Evolutionary conservation across 768 basidiomycete species (phyloP), one percentile per base, ranked within the genome.

Genomic region (Xanthoconium stramineum): DNA sequence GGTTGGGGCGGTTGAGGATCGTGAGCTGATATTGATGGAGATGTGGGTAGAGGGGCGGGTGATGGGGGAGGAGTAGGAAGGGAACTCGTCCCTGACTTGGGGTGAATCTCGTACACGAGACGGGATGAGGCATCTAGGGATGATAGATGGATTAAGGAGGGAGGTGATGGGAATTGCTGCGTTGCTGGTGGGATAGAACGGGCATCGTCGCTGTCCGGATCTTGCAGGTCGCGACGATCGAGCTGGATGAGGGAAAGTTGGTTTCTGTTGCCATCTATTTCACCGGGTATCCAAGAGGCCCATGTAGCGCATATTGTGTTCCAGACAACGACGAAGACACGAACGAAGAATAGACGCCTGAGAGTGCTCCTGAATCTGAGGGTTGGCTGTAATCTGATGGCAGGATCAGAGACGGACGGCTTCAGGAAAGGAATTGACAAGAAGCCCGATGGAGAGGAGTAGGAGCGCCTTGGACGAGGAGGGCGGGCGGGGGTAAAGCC

Each of bases 261-360:
- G 30, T 57, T 59, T 30, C 48, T 62, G 45, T 42, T 61, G 19
- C 17, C 47, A 30, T 64, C 68, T 45, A 63, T 57, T 47, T 71
- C 70, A 19, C 57, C 60, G 13, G 68, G 69, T 37, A 51, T 38
- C 68, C 68, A 65, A 37, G 84, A 80, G n/a, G 76, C 71, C 79
- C 85, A 88, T 20, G 82, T 81, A 9, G 80, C 76, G 59, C 80
- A 82, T 60, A 92, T 71, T 47, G 82, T 80, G 63, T 86, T 78
- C 88, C 90, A 92, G 52, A 85, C 76, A 38, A 85, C 59, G 42
- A 84, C 77, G 57, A 89, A 80, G 57, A 89, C 75, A 42, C 86
- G 88, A 59, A 90, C 78, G 65, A 91, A 78, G 78, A 85, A 84
- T 64, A 89, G 76, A 47, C 83, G 83, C 66, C 81, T 76, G 52